Evolutionary conservation across 2,329 filamentous ascomycete genomes (phyloP).

Genomic region (Thyridium curvatum): DNA sequence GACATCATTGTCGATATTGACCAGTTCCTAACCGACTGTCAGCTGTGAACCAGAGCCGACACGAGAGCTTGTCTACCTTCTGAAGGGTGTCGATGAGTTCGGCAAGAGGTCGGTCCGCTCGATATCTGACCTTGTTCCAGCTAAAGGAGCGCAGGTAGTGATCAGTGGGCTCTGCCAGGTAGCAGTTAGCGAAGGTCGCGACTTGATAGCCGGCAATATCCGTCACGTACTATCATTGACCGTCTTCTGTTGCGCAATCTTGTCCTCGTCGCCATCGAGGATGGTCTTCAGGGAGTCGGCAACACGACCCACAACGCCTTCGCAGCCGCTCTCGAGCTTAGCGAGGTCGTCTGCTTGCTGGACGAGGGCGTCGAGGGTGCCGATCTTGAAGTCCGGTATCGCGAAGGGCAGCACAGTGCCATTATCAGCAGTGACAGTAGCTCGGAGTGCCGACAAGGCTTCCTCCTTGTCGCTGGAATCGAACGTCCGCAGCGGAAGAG

Average conservation of each 20-base stretch:
- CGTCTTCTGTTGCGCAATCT: slow-evolving; percentile 79
- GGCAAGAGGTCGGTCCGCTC: slow-evolving; percentile 80
- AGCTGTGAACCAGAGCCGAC: neutral
- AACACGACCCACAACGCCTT: slow-evolving; percentile 81
- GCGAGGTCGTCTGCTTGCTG: slow-evolving; percentile 92
- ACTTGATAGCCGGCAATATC: neutral
- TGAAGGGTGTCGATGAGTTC: slow-evolving; percentile 85
- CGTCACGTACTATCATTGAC: slow-evolving; percentile 78
- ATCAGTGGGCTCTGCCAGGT: slow-evolving; percentile 75
- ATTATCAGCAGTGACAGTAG: slow-evolving; percentile 67
- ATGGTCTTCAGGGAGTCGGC: slow-evolving; percentile 77
- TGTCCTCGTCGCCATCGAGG: slow-evolving; percentile 77
- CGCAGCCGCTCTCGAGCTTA: slow-evolving; percentile 77
- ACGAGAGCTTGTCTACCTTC: slow-evolving; percentile 52
- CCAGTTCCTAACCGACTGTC: slow-evolving; percentile 58
- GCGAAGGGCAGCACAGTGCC: slow-evolving; percentile 71
- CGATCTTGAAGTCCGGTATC: slow-evolving; percentile 95
- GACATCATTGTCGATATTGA: slow-evolving; percentile 91
- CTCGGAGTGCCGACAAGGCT: slow-evolving; percentile 68
- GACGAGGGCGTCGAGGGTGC: slow-evolving; percentile 88
- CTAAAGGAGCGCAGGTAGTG: slow-evolving; percentile 83
- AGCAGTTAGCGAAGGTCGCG: slow-evolving; percentile 6
- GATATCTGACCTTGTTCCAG: slow-evolving; percentile 98
- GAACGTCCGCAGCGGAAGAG: slow-evolving; percentile 81
- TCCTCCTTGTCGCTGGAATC: slow-evolving; percentile 75